Evolutionary conservation across 768 basidiomycete genomes (phyloP), one percentile per base, ranked within the genome.

Genomic region (Naematelia encephala): DNA sequence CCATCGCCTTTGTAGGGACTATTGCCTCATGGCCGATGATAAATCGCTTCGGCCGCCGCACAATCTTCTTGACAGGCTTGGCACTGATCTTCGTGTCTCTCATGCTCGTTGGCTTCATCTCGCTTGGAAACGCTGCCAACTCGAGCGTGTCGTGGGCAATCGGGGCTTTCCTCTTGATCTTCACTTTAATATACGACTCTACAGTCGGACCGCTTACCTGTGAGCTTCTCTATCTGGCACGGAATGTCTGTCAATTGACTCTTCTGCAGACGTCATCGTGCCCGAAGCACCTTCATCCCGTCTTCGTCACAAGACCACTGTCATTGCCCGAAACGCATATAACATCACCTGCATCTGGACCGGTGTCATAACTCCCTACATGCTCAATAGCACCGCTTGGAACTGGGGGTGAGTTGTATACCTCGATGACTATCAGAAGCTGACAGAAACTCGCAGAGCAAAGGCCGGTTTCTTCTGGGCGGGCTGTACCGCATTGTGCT

Each of bases 51-150:
- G 79, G 79, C 29, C 75, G 80, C 26, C 74, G 80, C 30, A 63
- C 59, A 4, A 68, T 80, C 25, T 80, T 78, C 68, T 29, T 79
- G 25, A 39, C 43, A 28, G 79, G 79, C 39, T 67, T 79, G 8
- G 51, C 66, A 28, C 34, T 50, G 44, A 70, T 78, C 66, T 42
- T 52, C 42, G 50, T 66, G 27, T 43, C 75, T 4, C 71, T 79
- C 19, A 13, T 77, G 56, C 60, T 71, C 52, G 76, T 78, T 51
- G 79, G 78, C 70, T 42, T 68, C 58, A 59, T 59, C 39, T n/a
- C 51, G 51, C 10, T 25, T 39, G 23, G n/a, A n/a, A n/a, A n/a
- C n/a, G n/a, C n/a, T n/a, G n/a, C n/a, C n/a, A n/a, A n/a, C n/a
- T n/a, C n/a, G n/a, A n/a, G n/a, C n/a, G n/a, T n/a, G n/a, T n/a